These are phyloP conservation scores for Solanum corneliomulleri DNA, from an alignment of 257 asterid species.

Conservation along the genomic window DNA sequence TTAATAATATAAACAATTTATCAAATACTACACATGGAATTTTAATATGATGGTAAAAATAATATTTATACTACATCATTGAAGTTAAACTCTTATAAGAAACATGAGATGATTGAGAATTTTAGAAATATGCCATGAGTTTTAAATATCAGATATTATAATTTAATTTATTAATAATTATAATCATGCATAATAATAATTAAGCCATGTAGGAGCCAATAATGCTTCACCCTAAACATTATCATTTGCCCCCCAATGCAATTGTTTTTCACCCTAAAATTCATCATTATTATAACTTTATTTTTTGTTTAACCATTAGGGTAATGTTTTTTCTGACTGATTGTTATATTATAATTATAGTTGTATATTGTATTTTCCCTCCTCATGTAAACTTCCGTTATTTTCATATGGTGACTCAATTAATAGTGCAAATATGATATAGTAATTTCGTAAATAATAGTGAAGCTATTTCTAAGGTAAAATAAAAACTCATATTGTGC, in stretches of 20 bases:
- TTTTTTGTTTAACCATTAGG: not conserved
- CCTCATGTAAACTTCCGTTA: not conserved
- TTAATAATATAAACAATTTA: not conserved
- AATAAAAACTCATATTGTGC: not conserved
- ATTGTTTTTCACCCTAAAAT: not conserved
- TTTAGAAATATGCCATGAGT: too few species aligned
- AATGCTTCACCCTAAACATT: not conserved
- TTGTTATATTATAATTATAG: not conserved
- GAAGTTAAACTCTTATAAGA: not conserved
- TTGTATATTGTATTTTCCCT: not conserved
- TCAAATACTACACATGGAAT: not conserved
- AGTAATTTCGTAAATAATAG: too few species aligned
- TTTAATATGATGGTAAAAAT: not conserved
- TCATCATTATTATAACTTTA: not conserved
- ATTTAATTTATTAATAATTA: not conserved
- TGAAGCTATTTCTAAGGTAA: too few species aligned
- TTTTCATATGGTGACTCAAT: not conserved
- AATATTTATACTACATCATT: not conserved
- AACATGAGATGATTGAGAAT: not conserved
- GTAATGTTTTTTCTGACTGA: not conserved
- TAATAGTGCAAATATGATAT: not conserved
- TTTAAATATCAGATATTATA: too few species aligned
- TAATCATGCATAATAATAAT: not conserved
- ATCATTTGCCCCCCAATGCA: not conserved
- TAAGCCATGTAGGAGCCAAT: not conserved